Percentiles rank a stretch among this genome's conserved stretches.
These are phyloP conservation scores for Aspergillus fumigatiaffinis DNA, from an alignment of 2,329 filamentous ascomycete genomes.

Conservation along the genomic window DNA sequence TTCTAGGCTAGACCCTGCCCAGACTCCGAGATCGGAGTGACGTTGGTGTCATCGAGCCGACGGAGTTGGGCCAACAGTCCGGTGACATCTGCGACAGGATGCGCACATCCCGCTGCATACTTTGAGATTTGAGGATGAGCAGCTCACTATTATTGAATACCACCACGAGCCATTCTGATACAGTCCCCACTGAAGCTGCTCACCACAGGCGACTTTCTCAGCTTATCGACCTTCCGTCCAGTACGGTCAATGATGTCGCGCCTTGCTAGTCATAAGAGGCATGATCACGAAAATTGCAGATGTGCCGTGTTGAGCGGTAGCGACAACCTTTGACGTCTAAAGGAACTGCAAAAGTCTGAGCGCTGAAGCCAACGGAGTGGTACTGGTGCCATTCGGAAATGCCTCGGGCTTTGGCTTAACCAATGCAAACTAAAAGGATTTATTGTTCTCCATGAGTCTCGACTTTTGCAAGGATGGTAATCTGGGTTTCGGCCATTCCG, in stretches of 20 bases:
- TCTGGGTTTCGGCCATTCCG: neutral
- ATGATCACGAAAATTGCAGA: too few relatives aligned
- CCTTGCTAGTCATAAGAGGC: too few relatives aligned
- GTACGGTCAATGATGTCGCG: too few relatives aligned
- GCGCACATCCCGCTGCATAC: neutral
- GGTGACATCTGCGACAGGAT: neutral
- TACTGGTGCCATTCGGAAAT: too few relatives aligned
- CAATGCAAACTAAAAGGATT: neutral
- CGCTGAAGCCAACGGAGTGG: too few relatives aligned
- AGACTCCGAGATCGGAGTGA: neutral
- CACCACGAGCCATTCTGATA: neutral
- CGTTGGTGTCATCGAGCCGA: neutral
- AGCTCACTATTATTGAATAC: neutral
- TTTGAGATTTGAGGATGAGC: neutral
- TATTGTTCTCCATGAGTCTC: neutral
- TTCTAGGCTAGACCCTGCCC: neutral
- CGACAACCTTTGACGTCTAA: too few relatives aligned
- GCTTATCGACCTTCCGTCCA: too few relatives aligned
- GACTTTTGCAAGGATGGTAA: neutral
- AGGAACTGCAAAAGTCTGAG: too few relatives aligned
- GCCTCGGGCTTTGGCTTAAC: neutral
- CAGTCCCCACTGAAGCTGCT: neutral
- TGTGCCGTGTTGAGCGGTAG: too few relatives aligned
- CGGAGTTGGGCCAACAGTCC: neutral
- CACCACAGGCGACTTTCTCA: too few relatives aligned